phyloP scores from a whole-genome alignment of 202 grass and related monocot genomes.

The Schoenoplectus triqueter region DNA sequence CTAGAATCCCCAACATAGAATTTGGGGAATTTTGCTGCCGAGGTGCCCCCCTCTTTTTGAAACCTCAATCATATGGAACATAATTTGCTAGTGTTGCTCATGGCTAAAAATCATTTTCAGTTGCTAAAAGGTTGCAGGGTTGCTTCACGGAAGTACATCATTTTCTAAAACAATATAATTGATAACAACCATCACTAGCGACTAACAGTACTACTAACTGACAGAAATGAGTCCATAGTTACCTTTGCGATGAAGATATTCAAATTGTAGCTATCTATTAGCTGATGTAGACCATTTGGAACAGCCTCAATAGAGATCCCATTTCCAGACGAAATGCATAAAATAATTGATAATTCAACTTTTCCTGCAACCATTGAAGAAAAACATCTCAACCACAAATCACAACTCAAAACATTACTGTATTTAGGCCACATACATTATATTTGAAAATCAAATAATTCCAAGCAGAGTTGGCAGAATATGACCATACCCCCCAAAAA shows the following conservation, averaged over 20 bases:
- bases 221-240: constrained; percentile 27
- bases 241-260: constrained; percentile 69
- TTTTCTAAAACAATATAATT: constrained; percentile 11
- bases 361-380: constrained; percentile 52
- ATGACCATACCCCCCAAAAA: neutral
- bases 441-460: constrained; percentile 1
- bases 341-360: constrained; percentile 71
- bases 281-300: constrained; percentile 59
- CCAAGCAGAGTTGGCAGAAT: neutral
- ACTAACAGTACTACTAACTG: constrained; percentile 12
- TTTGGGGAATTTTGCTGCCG: neutral
- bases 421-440: neutral
- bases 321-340: constrained; percentile 63
- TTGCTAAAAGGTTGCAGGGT: neutral
- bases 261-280: constrained; percentile 61
- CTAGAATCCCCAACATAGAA: neutral
- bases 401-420: neutral
- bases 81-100: constrained; percentile 2
- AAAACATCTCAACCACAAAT: constrained; percentile 16
- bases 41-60: neutral
- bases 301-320: constrained; percentile 45
- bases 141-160: neutral
- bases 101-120: neutral
- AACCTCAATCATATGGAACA: neutral
- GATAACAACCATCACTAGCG: neutral